A percentile compares a stretch with the other conserved stretches of the same genome.
phyloP scores from a whole-genome alignment of 805 yeast genomes.

The Yamadazyma insecticola region DNA sequence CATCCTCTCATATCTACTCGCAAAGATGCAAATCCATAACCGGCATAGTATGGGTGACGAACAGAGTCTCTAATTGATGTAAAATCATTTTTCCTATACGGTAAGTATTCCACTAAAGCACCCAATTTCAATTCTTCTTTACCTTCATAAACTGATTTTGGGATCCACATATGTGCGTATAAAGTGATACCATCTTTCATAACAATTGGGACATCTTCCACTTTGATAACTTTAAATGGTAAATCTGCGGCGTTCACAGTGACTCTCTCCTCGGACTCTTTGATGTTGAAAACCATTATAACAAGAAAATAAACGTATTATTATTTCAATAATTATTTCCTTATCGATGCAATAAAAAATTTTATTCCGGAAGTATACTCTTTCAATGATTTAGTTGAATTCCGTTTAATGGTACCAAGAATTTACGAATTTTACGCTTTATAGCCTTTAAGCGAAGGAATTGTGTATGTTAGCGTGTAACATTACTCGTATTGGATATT shows the following conservation, averaged over 20 bases:
- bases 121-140: slow-evolving; percentile 21
- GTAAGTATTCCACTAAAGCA: slow-evolving; percentile 40
- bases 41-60: slow-evolving; percentile 45
- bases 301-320: not conserved
- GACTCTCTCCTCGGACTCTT: slow-evolving; percentile 23
- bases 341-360: no score
- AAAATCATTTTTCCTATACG: slow-evolving; percentile 41
- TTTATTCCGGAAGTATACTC: no score
- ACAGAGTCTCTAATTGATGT: slow-evolving; percentile 42
- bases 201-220: slow-evolving; percentile 32
- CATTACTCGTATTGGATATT: no score
- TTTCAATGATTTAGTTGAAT: no score
- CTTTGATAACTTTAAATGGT: slow-evolving; percentile 24
- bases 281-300: slow-evolving; percentile 40
- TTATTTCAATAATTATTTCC: no score
- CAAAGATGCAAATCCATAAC: slow-evolving; percentile 41
- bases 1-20: slow-evolving; percentile 46
- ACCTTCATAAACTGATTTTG: slow-evolving; percentile 22
- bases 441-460: no score
- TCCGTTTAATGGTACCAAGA: no score
- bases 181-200: slow-evolving; percentile 35
- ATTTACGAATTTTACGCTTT: no score
- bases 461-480: no score
- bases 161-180: slow-evolving; percentile 44
- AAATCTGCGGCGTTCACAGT: slow-evolving; percentile 13